Evolutionary conservation across 345 rosid genomes (phyloP), one percentile per base, ranked within the genome.

Genomic region (Populus euphratica): DNA sequence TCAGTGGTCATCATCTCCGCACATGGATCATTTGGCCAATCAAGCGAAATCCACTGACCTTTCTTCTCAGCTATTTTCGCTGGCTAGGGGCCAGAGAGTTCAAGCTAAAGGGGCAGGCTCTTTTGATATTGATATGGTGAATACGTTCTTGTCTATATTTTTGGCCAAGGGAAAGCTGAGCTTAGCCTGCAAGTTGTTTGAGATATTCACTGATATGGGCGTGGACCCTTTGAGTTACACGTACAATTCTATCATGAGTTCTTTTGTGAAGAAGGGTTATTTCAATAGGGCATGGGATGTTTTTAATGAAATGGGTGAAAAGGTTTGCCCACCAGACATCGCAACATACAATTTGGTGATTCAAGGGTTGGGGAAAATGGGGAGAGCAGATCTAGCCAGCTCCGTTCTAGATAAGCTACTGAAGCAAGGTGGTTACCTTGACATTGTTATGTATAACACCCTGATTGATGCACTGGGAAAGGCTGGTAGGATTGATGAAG

Each of bases 381-480:
- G 97, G 64, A 93, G 93, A 73, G 98, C 98, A 0, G 97, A 93
- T 75, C 78, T 93, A 71, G 98, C 98, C 0, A 86, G 91, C 62
- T 85, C 87, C 0, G 85, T 91, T 79, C 88, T 91, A n/a, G 93
- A 91, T 23, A 91, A 84, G 79, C 83, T 96, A 65, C 85, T 86
- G 77, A 81, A 85, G 81, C 86, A 87, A n/a, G 99, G 99, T 50
- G 98, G 99, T 23, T 91, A 86, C 79, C 86, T 96, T 52, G 98
- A 93, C 79, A 84, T 93, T 17, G 90, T 92, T 33, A 92, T 96
- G 98, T 96, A 91, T 90, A 96, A 93, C 86, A 92, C 97, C 54
- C 77, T 93, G 87, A 90, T 93, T 74, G 92, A 93, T 56, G 90
- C 89, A 10, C 80, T 96, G 2, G 98, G 99, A 44, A 93, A 92